Evolutionary conservation across 345 rosid species (phyloP).

Genomic region (Hibiscus syriacus): DNA sequence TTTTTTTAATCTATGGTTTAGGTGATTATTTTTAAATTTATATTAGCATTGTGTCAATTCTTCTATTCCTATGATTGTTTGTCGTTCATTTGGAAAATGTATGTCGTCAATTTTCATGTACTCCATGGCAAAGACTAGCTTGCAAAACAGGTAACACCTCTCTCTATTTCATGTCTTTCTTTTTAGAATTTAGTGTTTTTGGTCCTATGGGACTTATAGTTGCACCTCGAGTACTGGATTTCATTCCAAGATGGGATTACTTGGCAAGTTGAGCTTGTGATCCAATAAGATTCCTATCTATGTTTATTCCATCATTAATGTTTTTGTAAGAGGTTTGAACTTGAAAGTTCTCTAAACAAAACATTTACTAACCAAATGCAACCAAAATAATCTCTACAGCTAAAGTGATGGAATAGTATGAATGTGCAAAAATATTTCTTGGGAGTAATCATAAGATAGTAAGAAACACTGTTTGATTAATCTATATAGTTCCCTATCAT

Average conservation of each 20-base stretch:
- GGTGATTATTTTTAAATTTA: neutral
- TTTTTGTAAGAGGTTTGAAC: neutral
- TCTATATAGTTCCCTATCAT: too few relatives aligned
- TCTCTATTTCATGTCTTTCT: neutral
- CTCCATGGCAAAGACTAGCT: neutral
- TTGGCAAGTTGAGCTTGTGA: neutral
- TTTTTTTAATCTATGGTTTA: neutral
- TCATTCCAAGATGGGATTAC: neutral
- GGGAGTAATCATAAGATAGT: too few relatives aligned
- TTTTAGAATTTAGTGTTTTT: neutral
- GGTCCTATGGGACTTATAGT: neutral
- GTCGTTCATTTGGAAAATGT: neutral
- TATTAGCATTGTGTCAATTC: neutral
- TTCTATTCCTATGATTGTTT: neutral
- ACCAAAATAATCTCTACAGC: neutral
- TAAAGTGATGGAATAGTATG: neutral
- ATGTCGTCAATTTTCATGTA: neutral
- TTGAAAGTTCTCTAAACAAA: neutral
- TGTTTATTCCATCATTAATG: neutral
- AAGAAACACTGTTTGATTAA: too few relatives aligned
- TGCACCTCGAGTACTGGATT: neutral
- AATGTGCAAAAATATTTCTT: too few relatives aligned
- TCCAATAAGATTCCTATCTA: neutral
- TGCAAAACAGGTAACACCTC: neutral
- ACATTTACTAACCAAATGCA: neutral